Evolutionary conservation across 2,329 filamentous ascomycete genomes (phyloP).

Genomic region (Colletotrichum tropicale): DNA sequence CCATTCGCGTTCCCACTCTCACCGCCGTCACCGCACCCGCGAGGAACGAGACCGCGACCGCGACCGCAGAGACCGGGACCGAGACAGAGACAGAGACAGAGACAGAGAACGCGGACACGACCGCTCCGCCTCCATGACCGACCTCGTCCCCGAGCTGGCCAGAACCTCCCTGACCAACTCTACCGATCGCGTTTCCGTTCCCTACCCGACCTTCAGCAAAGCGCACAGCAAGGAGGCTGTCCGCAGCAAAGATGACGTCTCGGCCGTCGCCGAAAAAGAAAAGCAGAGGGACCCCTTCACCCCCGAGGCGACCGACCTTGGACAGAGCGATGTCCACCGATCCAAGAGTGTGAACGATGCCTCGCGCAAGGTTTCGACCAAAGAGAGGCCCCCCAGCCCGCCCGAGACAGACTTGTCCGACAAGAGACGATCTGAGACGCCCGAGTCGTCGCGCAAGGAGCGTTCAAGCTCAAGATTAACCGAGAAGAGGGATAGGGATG

Average conservation of each 20-base stretch:
- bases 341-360: constrained; percentile 53
- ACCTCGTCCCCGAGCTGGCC: constrained; percentile 54
- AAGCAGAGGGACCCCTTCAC: constrained; percentile 55
- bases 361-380: constrained; percentile 39
- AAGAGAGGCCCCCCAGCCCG: constrained; percentile 63
- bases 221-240: constrained; percentile 90
- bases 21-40: constrained; percentile 21
- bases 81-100: constrained; percentile 24
- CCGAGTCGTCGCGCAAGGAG: constrained; percentile 27
- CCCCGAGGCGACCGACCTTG: constrained; percentile 75
- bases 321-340: constrained; percentile 51
- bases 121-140: constrained; percentile 44
- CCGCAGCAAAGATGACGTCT: constrained; percentile 61
- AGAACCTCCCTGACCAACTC: constrained; percentile 34
- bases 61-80: constrained; percentile 18
- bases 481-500: constrained; percentile 26
- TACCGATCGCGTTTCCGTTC: constrained; percentile 57
- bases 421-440: constrained; percentile 36
- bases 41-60: constrained; percentile 27
- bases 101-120: constrained; percentile 34
- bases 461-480: constrained; percentile 51
- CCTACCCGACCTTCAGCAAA: constrained; percentile 87
- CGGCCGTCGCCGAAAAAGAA: constrained; percentile 25
- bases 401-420: constrained; percentile 66
- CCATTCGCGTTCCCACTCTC: constrained; percentile 13